Evolutionary conservation across 345 rosid genomes (phyloP).

Genomic region (Heritiera littoralis): DNA sequence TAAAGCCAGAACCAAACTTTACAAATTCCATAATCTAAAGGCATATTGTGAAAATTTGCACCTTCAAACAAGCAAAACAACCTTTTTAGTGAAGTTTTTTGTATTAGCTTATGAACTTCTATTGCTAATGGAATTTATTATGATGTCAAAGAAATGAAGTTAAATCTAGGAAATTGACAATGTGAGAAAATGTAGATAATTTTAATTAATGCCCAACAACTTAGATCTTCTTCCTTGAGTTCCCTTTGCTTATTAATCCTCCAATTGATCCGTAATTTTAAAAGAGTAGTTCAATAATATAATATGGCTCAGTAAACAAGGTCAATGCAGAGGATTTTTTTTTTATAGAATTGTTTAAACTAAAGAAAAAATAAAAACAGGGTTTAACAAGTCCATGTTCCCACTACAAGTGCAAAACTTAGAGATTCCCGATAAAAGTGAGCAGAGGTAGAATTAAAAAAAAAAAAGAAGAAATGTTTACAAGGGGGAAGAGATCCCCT

Average conservation of each 20-base stretch:
- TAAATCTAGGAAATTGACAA: background rate
- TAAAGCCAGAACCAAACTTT: no score
- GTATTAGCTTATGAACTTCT: no score
- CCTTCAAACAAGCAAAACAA: no score
- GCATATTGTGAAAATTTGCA: no score
- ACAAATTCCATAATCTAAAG: no score
- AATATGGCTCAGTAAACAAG: conserved; percentile 30
- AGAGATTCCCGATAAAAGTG: conserved; percentile 32
- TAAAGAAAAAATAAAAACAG: background rate
- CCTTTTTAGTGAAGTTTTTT: no score
- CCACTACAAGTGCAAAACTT: conserved; percentile 20
- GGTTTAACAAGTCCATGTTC: conserved; percentile 23
- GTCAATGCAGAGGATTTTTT: conserved; percentile 32
- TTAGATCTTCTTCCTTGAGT: conserved; percentile 21
- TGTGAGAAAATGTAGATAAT: conserved; percentile 12
- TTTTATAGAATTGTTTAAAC: conserved; percentile 15
- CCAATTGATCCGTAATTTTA: conserved; percentile 25
- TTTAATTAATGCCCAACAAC: conserved; percentile 24
- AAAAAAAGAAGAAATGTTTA: conserved; percentile 15
- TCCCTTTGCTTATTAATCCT: conserved; percentile 14
- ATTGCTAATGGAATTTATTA: no score
- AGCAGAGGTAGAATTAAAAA: conserved; percentile 27
- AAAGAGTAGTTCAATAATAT: background rate
- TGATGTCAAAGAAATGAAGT: no score
- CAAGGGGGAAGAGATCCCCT: conserved; percentile 36